A percentile compares a stretch with the other conserved stretches of the same genome.
Evolutionary conservation across 2,329 filamentous ascomycete genomes (phyloP).

Genomic region (Septoria linicola): DNA sequence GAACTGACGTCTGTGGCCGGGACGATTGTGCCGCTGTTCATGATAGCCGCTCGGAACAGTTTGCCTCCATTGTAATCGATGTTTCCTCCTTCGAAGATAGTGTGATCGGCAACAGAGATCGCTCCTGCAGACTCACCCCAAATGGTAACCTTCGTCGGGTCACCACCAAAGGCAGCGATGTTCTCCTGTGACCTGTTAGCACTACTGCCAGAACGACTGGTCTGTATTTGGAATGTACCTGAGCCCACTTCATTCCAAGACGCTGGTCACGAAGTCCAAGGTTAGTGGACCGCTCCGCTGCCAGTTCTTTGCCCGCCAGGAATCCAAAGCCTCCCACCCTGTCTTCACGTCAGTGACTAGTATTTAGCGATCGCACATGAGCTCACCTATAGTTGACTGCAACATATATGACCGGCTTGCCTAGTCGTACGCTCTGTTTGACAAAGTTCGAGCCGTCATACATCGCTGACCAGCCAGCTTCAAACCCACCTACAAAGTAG

Average conservation of each 20-base stretch:
- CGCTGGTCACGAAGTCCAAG: constrained; percentile 38
- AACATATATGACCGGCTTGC: constrained; percentile 70
- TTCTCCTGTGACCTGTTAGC: constrained; percentile 44
- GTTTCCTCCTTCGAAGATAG: constrained; percentile 70
- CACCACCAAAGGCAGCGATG: constrained; percentile 60
- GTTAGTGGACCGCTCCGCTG: constrained; percentile 38
- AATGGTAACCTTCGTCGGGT: constrained; percentile 65
- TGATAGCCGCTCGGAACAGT: constrained; percentile 74
- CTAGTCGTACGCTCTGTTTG: constrained; percentile 45
- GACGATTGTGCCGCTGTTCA: constrained; percentile 68
- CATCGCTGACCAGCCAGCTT: constrained; percentile 41
- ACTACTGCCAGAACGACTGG: neutral
- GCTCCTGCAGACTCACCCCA: constrained; percentile 51
- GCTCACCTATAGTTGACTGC: constrained; percentile 64
- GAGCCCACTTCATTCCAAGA: constrained; percentile 37
- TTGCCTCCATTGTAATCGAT: constrained; percentile 71
- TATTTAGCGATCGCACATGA: neutral
- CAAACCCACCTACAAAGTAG: too few relatives aligned
- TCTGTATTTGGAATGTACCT: neutral
- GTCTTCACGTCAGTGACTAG: constrained; percentile 11
- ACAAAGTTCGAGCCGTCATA: constrained; percentile 46
- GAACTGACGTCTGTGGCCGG: constrained; percentile 46
- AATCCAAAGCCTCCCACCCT: constrained; percentile 39
- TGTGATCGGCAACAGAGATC: constrained; percentile 75
- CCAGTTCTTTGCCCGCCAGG: constrained; percentile 35